Evolutionary conservation across 148 eudicot genomes (phyloP), one percentile per base, ranked within the genome.

Genomic region (Nepenthes mirabilis): DNA sequence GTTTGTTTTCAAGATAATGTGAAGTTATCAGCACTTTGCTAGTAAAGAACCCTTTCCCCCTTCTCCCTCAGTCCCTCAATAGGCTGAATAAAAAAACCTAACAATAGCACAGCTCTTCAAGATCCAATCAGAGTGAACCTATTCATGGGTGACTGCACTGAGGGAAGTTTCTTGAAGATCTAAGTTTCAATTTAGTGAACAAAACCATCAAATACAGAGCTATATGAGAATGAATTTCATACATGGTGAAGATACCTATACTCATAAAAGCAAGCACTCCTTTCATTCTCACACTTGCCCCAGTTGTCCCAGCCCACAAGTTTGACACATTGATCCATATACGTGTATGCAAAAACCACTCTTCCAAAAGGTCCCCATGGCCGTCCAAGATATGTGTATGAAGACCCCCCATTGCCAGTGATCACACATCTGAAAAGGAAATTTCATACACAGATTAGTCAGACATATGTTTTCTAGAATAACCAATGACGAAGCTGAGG

Each of bases 291-390:
- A 68, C 70, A 33, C 62, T 88, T 93, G 56, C 84, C 91, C 98
- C 98, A 93, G 61, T 93, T 93, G 62, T 93, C 58, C 98, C 98
- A 93, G 58, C 96, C 98, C 33, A 61, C 83, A 33, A 82, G 81
- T 63, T 68, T 79, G 57, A 93, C 64, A 93, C 52, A 49, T n/a
- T 49, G 6, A 49, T 49, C 52, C 52, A 49, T 49, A 12, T 49
- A 49, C 10, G 52, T 49, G 14, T 49, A 49, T 0, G 52, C 52
- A n/a, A 49, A 49, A 49, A 49, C 52, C 64, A 93, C 98, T 68
- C 96, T 78, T 65, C 95, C 96, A 71, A 83, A 93, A 14, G 96
- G 96, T 49, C 98, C 98, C 98, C 98, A 93, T 55, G 98, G 98
- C 34, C 98, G 85, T 62, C 98, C 98, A 52, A 93, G 98, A 77